Conservation (phyloP, 176 grass and related monocot genomes). For the Rhynchospora tenuis region DNA sequence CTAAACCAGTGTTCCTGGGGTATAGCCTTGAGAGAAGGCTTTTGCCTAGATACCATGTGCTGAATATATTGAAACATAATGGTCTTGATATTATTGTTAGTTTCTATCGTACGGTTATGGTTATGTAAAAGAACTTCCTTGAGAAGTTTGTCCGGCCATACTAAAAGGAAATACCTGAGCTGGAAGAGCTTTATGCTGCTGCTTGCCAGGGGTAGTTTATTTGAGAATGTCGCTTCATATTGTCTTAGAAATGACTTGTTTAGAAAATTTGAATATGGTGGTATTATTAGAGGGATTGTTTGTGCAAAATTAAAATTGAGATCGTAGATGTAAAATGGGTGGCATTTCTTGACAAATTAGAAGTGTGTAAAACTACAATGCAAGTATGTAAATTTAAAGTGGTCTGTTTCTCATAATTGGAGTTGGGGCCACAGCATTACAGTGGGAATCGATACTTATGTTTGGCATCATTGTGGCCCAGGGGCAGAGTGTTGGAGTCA, state of each 20-base stretch:
- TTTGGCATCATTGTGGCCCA: too few relatives aligned
- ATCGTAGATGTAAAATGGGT: too few relatives aligned
- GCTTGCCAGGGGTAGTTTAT: neutral
- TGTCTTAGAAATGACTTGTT: neutral
- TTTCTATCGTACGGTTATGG: neutral
- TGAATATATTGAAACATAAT: neutral
- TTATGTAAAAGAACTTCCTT: neutral
- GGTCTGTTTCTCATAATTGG: too few relatives aligned
- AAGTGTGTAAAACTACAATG: too few relatives aligned
- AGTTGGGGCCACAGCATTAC: too few relatives aligned
- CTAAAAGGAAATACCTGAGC: neutral
- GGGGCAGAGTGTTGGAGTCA: too few relatives aligned
- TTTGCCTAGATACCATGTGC: constrained; percentile 4
- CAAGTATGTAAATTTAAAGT: too few relatives aligned
- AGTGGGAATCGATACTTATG: too few relatives aligned
- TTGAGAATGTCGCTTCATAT: neutral
- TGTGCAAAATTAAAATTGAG: too few relatives aligned
- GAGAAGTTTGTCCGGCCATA: neutral
- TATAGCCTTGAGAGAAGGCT: neutral
- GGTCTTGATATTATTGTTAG: neutral
- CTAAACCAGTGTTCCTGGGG: neutral
- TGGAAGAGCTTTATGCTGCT: neutral
- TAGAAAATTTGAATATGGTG: neutral
- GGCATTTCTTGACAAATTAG: too few relatives aligned
- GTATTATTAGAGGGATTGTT: neutral